phyloP scores from a whole-genome alignment of 2,329 filamentous ascomycete genomes.

The Fusarium sp. region DNA sequence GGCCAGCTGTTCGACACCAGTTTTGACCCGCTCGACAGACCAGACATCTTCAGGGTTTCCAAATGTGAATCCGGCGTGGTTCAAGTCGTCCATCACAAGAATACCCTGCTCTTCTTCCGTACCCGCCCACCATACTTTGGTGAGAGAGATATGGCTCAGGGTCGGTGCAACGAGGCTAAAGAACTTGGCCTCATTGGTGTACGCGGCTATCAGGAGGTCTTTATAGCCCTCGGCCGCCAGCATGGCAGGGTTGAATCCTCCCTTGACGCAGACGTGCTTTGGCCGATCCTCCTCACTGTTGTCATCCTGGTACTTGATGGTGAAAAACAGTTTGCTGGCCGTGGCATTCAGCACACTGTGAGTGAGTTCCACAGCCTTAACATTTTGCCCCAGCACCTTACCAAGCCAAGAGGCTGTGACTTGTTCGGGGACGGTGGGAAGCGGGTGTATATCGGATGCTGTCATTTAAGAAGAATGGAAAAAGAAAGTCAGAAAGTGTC shows the following conservation, averaged over 20 bases:
- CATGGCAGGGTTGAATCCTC: constrained; percentile 13
- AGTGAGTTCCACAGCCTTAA: neutral
- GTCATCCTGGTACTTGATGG: neutral
- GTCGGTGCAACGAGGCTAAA: neutral
- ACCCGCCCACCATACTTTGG: neutral
- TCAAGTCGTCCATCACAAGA: constrained; percentile 19
- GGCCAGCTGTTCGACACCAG: constrained; percentile 15
- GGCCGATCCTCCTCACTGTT: neutral
- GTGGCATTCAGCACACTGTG: neutral
- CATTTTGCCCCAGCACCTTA: neutral
- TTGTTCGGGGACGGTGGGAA: neutral
- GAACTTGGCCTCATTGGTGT: constrained; percentile 3
- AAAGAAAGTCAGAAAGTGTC: neutral
- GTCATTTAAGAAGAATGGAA: neutral
- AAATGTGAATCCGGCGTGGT: neutral
- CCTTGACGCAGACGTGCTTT: constrained; percentile 5
- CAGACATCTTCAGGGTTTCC: neutral
- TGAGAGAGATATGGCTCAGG: neutral
- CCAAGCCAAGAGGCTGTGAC: neutral
- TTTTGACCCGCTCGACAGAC: neutral
- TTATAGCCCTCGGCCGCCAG: neutral
- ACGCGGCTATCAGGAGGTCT: neutral
- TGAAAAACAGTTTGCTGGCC: constrained; percentile 10
- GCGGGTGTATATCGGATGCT: neutral
- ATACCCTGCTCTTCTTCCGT: constrained; percentile 6